phyloP scores from a whole-genome alignment of 768 basidiomycete genomes.

The Suillus spraguei region DNA sequence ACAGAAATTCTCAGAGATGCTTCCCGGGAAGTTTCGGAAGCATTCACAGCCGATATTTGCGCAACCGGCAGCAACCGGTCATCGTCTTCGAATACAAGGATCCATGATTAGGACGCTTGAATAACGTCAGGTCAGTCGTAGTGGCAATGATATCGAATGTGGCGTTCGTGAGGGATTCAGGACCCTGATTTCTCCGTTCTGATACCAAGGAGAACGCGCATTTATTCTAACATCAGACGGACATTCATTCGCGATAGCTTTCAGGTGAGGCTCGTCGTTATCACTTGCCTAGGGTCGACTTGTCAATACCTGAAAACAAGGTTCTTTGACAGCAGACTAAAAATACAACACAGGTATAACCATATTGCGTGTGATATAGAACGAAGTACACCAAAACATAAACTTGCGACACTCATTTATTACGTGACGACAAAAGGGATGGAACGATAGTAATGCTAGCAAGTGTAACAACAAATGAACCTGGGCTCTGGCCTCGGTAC shows the following conservation, averaged over 20 bases:
- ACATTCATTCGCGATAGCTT: neutral
- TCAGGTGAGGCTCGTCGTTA: neutral
- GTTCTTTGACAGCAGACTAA: neutral
- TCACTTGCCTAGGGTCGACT: neutral
- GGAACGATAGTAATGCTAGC: neutral
- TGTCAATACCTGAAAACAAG: neutral
- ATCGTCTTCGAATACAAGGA: neutral
- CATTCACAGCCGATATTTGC: no score
- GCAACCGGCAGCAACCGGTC: neutral
- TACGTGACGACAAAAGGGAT: neutral
- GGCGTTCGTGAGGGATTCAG: neutral
- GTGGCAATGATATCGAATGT: no score
- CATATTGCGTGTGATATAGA: neutral
- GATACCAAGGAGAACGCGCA: neutral
- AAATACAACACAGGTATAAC: neutral
- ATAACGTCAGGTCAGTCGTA: neutral
- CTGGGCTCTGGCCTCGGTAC: neutral
- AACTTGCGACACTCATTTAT: neutral
- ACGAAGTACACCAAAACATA: neutral
- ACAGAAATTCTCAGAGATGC: neutral
- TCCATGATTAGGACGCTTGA: neutral
- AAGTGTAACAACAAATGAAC: neutral
- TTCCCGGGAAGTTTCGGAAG: neutral
- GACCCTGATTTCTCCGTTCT: neutral
- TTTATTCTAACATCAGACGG: neutral